phyloP scores from a whole-genome alignment of 108 stramenopile genomes.

The Pseudonitzschia multistriata region DNA sequence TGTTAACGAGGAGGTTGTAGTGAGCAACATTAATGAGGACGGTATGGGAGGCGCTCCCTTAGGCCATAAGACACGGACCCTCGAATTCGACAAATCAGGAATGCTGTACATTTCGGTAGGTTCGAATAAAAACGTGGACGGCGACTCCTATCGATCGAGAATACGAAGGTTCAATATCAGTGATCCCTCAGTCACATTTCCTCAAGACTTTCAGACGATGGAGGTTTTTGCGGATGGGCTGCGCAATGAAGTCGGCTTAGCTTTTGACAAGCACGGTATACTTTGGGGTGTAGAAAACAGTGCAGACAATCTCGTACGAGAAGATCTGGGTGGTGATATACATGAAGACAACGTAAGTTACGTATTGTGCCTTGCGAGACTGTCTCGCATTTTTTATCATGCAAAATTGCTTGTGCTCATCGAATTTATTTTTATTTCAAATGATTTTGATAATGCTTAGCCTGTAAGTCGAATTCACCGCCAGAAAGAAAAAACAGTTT shows the following conservation, averaged over 20 bases:
- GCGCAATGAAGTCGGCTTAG: slow-evolving; percentile 75
- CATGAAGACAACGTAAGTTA: slow-evolving; percentile 59
- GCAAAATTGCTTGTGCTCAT: not conserved
- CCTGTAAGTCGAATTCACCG: not conserved
- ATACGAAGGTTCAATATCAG: slow-evolving; percentile 49
- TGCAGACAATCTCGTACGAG: slow-evolving; percentile 57
- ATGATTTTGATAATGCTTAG: not conserved
- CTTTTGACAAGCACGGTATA: slow-evolving; percentile 60
- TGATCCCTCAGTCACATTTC: not conserved
- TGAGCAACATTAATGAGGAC: slow-evolving; percentile 47
- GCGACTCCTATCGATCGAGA: slow-evolving; percentile 55
- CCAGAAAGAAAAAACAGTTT: no score
- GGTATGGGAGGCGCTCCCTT: slow-evolving; percentile 47
- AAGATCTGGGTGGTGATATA: slow-evolving; percentile 73
- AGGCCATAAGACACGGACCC: slow-evolving; percentile 72
- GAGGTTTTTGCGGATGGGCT: slow-evolving; percentile 80
- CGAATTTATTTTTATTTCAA: not conserved
- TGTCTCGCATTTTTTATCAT: not conserved
- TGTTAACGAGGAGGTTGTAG: slow-evolving; percentile 12
- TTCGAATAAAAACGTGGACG: slow-evolving; percentile 48
- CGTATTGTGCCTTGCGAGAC: not conserved
- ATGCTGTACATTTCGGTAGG: slow-evolving; percentile 67
- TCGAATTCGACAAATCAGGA: slow-evolving; percentile 53
- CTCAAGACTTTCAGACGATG: slow-evolving; percentile 48
- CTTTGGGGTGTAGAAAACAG: slow-evolving; percentile 82